Evolutionary conservation across 768 basidiomycete genomes (phyloP), one percentile per base, ranked within the genome.

Genomic region (Neoboletus brunneissimus): DNA sequence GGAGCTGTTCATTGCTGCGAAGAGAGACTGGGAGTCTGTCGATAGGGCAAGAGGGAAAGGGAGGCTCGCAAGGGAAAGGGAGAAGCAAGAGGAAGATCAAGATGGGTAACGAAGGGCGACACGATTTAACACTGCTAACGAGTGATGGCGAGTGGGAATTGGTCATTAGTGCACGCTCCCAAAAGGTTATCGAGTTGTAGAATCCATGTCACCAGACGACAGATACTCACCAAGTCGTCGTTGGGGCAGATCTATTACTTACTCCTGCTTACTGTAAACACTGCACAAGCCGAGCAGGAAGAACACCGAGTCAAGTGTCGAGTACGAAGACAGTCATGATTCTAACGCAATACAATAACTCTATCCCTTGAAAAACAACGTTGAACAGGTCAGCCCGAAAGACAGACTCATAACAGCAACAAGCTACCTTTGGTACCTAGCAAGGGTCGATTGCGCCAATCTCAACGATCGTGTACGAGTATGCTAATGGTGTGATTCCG

Each of bases 11-110:
- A 69, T 75, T 5, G 77, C 79, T 59, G 89, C 87, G 25, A 77
- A 70, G 63, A 64, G 56, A 34, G 72, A 72, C 53, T 92, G 90
- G 89, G 70, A 71, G n/a, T 74, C 77, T 37, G 89, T 93, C 3
- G 86, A 91, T 27, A 60, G 75, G 56, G 85, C 84, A 34, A 74
- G 91, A 58, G 90, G 91, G 15, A 91, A 89, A 67, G 91, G 91
- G 3, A 75, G 91, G 61, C 65, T 93, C 46, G 76, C 77, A 40
- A 78, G 88, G 63, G 89, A 91, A 74, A 84, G 73, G 67, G 75
- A 69, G 56, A 82, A 77, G 40, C 52, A 68, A 37, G 47, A 44
- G 57, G 16, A 53, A 29, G 46, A 49, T 35, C 27, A 48, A 22
- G 42, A 55, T 1, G 48, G 18, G 13, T 47, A 32, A 50, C 10